Evolutionary conservation across 768 basidiomycete species (phyloP), one percentile per base, ranked within the genome.

Genomic region (Naganishia onofrii): DNA sequence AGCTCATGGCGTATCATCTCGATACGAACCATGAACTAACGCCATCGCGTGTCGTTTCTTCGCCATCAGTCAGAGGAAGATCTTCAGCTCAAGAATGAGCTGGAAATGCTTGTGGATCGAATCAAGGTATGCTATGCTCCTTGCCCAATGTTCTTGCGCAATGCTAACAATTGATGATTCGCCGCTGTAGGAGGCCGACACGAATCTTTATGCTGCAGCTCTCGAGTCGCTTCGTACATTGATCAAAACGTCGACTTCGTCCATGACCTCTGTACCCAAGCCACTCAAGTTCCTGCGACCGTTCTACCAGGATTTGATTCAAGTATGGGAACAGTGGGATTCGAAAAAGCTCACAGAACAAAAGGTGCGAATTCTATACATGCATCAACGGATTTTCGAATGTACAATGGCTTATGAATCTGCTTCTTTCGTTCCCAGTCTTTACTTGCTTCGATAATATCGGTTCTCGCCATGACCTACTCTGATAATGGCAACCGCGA

Each of bases 211-310:
- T 80, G 85, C 88, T 21, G 89, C 94, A 28, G 93, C 95, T 31
- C 85, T 99, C 17, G 95, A 99, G 83, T 92, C 92, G 3, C 85
- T 99, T 12, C 87, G 95, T 57, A 93, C 90, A 8, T 84, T 98
- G 52, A 98, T 98, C 77, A 86, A 92, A 77, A 97, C 95, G 7
- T 93, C 93, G 13, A 99, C 96, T 3, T 94, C 92, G 19, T 96
- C 93, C 7, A 98, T 99, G 95, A 99, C 96, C 13, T 94, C 93
- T 28, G 95, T 99, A 12, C 96, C 96, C 0, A 98, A 99, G 84
- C 96, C 96, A 32, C 86, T 99, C 69, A 99, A 99, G 83, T 99
- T 99, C 82, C 86, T 99, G 34, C 89, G 93, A 68, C 94, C 93
- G 38, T 90, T 93, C 79, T 99, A 95, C 51, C 90, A 93, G 80